These are phyloP conservation scores for Aureoboletus auriporus DNA, from an alignment of 768 basidiomycete genomes.

Conservation along the genomic window DNA sequence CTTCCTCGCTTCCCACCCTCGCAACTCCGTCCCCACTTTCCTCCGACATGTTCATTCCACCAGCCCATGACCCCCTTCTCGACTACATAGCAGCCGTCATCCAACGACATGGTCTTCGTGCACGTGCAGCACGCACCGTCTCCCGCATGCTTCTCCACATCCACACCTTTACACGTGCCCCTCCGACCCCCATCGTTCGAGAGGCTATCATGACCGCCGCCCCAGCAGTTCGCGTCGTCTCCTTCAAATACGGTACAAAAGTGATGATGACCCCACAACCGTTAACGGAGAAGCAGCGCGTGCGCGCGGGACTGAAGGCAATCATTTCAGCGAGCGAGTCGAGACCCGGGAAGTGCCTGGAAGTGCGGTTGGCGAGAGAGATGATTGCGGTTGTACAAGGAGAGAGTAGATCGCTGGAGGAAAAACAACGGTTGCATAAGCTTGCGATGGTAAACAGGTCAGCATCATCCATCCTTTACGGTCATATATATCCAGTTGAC, in stretches of 20 bases:
- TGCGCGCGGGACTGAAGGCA: conserved; percentile 64
- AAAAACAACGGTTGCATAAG: conserved; percentile 61
- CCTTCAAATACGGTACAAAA: conserved; percentile 62
- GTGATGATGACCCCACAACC: conserved; percentile 62
- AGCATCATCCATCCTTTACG: conserved; percentile 20
- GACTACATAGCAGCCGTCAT: conserved; percentile 60
- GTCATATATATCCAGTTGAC: background rate
- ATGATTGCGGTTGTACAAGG: conserved; percentile 68
- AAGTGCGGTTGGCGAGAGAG: conserved; percentile 76
- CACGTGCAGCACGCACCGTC: conserved; percentile 53
- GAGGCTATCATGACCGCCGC: conserved; percentile 64
- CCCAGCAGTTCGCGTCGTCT: conserved; percentile 64
- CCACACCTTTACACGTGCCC: conserved; percentile 67
- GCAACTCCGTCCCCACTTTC: background rate
- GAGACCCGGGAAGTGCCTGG: conserved; percentile 52
- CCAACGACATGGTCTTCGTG: conserved; percentile 61
- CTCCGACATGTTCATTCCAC: conserved; percentile 53
- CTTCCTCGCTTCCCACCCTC: background rate
- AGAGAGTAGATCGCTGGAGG: conserved; percentile 52
- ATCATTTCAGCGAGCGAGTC: conserved; percentile 61
- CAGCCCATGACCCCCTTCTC: conserved; percentile 72
- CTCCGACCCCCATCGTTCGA: conserved; percentile 77
- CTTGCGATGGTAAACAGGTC: conserved; percentile 77
- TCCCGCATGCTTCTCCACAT: conserved; percentile 67
- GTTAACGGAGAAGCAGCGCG: conserved; percentile 77